Base-by-base conservation (phyloP, 495 filamentous ascomycete species). In the Aspergillus heteromorphus region DNA sequence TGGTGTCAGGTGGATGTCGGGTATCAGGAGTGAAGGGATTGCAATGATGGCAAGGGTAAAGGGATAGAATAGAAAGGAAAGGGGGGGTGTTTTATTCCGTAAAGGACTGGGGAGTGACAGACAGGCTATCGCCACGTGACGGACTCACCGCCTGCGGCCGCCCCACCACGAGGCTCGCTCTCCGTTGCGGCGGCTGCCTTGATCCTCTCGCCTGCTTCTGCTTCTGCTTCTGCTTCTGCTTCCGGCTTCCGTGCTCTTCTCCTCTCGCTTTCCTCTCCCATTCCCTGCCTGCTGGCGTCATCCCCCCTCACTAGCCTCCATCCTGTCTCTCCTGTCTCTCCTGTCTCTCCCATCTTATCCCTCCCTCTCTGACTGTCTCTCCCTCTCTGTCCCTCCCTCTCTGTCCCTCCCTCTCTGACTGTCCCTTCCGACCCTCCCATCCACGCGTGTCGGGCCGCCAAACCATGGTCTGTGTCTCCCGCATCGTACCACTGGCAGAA, bases 401-500 rank as follows among this genome's bases (percentile, higher is more conserved):
- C n/a, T n/a, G n/a, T n/a, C n/a, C n/a, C n/a, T n/a, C n/a, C n/a
- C n/a, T n/a, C n/a, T n/a, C n/a, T n/a, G n/a, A n/a, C n/a, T n/a
- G n/a, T n/a, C n/a, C n/a, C n/a, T n/a, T n/a, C n/a, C n/a, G n/a
- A n/a, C n/a, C n/a, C n/a, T n/a, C n/a, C n/a, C n/a, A n/a, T n/a
- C n/a, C n/a, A n/a, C n/a, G n/a, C n/a, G n/a, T n/a, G n/a, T n/a
- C n/a, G 21, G 6, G 14, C n/a, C 27, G 17, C 43, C 58, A 59
- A 67, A 63, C 51, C 55, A 67, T 67, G 65, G 60, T 60, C 65
- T 57, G 55, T 55, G 54, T 56, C 59, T 56, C 49, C 57, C 54
- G 53, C 45, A 60, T 59, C 59, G 49, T 59, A 51, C 56, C 48
- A 61, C 58, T 60, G 49, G 51, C 55, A 45, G 54, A 56, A 56